A percentile compares a stretch with the other conserved stretches of the same genome.
Evolutionary conservation across 768 basidiomycete genomes (phyloP).

Genomic region (Austroboletus eburneus): DNA sequence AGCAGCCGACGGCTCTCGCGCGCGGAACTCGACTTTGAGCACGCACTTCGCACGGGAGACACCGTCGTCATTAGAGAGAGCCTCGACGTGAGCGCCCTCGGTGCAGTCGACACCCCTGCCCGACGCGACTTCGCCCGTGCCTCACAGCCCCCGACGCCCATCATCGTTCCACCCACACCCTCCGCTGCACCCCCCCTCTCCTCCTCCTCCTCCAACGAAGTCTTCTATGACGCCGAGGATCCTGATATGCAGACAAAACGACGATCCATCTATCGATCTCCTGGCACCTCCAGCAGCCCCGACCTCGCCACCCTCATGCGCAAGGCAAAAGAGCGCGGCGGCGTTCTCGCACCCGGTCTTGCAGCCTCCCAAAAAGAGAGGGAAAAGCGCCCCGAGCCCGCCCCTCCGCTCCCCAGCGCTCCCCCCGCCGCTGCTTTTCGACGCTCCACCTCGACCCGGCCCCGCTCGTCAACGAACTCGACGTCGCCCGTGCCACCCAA

Average conservation of each 20-base stretch:
- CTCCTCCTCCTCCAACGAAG: constrained; percentile 53
- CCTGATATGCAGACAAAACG: constrained; percentile 67
- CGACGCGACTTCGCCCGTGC: constrained; percentile 38
- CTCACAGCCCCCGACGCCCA: constrained; percentile 59
- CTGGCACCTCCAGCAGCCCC: constrained; percentile 88
- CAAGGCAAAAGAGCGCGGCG: constrained; percentile 73
- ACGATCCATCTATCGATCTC: constrained; percentile 81
- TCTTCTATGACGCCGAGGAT: constrained; percentile 65
- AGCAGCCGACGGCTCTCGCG: constrained; percentile 58
- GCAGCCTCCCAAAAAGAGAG: constrained; percentile 24
- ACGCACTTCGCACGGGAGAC: constrained; percentile 59
- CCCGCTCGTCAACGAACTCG: constrained; percentile 42
- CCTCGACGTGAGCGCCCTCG: constrained; percentile 63
- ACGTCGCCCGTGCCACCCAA: constrained; percentile 29
- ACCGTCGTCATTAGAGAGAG: constrained; percentile 72
- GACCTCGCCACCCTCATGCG: constrained; percentile 84
- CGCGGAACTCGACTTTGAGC: constrained; percentile 79
- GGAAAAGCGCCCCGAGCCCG: constrained; percentile 36
- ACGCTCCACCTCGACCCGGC: constrained; percentile 31
- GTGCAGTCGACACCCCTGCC: constrained; percentile 44
- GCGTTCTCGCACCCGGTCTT: constrained; percentile 34
- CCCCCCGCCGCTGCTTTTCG: constrained; percentile 19
- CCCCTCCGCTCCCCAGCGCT: constrained; percentile 42
- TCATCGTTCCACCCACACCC: constrained; percentile 50
- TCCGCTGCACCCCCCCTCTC: constrained; percentile 30